A percentile compares a stretch with the other conserved stretches of the same genome.
These are phyloP conservation scores for Helminthosporium solani DNA, from an alignment of 2,329 filamentous ascomycete species.

Conservation along the genomic window DNA sequence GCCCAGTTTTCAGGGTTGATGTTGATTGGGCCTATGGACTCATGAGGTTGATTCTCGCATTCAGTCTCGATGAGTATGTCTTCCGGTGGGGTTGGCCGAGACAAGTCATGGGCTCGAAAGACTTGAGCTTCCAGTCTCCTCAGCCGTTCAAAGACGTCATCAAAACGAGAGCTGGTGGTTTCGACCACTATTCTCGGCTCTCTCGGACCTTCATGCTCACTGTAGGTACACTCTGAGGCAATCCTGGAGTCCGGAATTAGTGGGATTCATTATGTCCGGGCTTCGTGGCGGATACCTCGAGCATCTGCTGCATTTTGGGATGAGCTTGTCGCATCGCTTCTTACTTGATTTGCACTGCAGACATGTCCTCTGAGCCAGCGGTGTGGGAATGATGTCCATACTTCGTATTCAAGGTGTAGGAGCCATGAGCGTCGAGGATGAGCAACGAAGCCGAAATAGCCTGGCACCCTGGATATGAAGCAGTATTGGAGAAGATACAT, in stretches of 20 bases:
- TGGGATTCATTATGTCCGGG: not conserved
- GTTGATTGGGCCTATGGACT: not conserved
- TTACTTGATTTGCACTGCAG: constrained; percentile 18
- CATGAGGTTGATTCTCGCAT: not conserved
- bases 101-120: constrained; percentile 1
- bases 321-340: constrained; percentile 21
- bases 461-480: too few relatives aligned
- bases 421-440: not conserved
- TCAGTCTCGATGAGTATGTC: not conserved
- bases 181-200: not conserved
- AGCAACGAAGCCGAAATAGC: too few relatives aligned
- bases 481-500: too few relatives aligned
- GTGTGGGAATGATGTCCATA: not conserved
- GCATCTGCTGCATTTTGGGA: constrained; percentile 17
- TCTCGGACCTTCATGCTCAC: constrained; percentile 4
- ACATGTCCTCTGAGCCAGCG: constrained; percentile 14
- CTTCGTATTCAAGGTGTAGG: constrained; percentile 4
- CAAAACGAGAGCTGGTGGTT: constrained; percentile 11
- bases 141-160: constrained; percentile 18
- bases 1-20: constrained; percentile 2
- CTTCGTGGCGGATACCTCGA: constrained; percentile 8
- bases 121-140: constrained; percentile 14
- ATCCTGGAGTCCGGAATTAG: constrained; percentile 9
- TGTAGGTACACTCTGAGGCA: constrained; percentile 12
- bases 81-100: not conserved